Percentiles rank a stretch among this genome's conserved stretches.
phyloP scores from a whole-genome alignment of 345 rosid genomes.

The Ricinus communis region DNA sequence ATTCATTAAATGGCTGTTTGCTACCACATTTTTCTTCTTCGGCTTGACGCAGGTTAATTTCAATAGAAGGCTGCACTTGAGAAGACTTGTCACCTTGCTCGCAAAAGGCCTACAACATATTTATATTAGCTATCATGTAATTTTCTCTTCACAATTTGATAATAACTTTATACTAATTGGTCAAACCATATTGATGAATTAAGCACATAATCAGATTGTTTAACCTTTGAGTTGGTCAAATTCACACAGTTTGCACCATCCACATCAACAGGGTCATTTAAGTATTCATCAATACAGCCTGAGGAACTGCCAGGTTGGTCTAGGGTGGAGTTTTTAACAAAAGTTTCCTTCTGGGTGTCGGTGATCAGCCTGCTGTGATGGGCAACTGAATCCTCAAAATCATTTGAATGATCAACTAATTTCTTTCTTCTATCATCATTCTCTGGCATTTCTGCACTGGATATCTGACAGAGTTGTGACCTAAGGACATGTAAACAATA shows the following conservation, averaged over 20 bases:
- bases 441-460: slow-evolving; percentile 18
- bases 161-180: neutral
- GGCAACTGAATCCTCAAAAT: slow-evolving; percentile 18
- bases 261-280: slow-evolving; percentile 39
- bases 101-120: slow-evolving; percentile 7
- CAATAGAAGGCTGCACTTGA: slow-evolving; percentile 22
- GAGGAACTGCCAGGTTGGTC: slow-evolving; percentile 39
- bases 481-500: slow-evolving; percentile 29
- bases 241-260: slow-evolving; percentile 36
- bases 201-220: slow-evolving; percentile 21
- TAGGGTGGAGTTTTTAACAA: slow-evolving; percentile 13
- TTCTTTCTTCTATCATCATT: slow-evolving; percentile 20
- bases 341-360: slow-evolving; percentile 20
- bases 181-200: slow-evolving; percentile 22
- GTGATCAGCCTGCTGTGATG: slow-evolving; percentile 8
- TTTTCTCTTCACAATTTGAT: slow-evolving; percentile 12
- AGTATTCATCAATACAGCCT: slow-evolving; percentile 39
- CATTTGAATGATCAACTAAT: slow-evolving; percentile 6
- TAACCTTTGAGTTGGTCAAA: slow-evolving; percentile 5
- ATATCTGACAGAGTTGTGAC: slow-evolving; percentile 23
- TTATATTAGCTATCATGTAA: slow-evolving; percentile 11
- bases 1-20: slow-evolving; percentile 20
- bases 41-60: neutral
- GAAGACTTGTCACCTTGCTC: slow-evolving; percentile 18
- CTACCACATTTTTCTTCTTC: slow-evolving; percentile 19